phyloP scores from a whole-genome alignment of 2,329 filamentous ascomycete species.

The Xylariaceae sp. region DNA sequence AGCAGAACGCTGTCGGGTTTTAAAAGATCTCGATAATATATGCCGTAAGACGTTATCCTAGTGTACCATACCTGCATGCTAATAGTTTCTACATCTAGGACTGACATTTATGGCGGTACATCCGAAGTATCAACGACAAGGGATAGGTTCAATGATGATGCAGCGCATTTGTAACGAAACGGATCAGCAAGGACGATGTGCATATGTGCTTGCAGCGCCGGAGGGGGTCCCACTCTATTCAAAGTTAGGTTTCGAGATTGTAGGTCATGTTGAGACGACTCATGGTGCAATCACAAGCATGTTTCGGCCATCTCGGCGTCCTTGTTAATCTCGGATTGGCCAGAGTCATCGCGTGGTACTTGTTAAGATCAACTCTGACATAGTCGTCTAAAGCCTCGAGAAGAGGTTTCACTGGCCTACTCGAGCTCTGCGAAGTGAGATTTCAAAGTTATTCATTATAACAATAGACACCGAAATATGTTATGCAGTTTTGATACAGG shows the following conservation, averaged over 20 bases:
- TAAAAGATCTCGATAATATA: slow-evolving; percentile 27
- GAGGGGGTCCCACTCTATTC: slow-evolving; percentile 29
- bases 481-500: slow-evolving; percentile 4
- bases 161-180: slow-evolving; percentile 29
- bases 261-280: slow-evolving; percentile 28
- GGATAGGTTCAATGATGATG: slow-evolving; percentile 32
- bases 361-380: slow-evolving; percentile 16
- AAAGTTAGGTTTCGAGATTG: slow-evolving; percentile 32
- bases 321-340: slow-evolving; percentile 14
- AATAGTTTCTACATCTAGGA: slow-evolving; percentile 24
- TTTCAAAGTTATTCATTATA: slow-evolving; percentile 16
- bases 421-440: slow-evolving; percentile 16
- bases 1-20: slow-evolving; percentile 22
- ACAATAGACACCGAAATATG: slow-evolving; percentile 11
- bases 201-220: slow-evolving; percentile 32
- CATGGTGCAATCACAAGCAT: slow-evolving; percentile 31
- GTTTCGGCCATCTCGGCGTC: slow-evolving; percentile 26
- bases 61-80: slow-evolving; percentile 18
- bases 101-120: slow-evolving; percentile 29
- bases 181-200: slow-evolving; percentile 29
- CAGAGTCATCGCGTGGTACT: slow-evolving; percentile 10
- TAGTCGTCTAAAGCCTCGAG: slow-evolving; percentile 12
- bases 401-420: slow-evolving; percentile 16
- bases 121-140: slow-evolving; percentile 29
- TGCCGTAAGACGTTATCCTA: slow-evolving; percentile 25